Base-by-base conservation (phyloP, 805 yeast genomes). In the Candida taoyuanica region DNA sequence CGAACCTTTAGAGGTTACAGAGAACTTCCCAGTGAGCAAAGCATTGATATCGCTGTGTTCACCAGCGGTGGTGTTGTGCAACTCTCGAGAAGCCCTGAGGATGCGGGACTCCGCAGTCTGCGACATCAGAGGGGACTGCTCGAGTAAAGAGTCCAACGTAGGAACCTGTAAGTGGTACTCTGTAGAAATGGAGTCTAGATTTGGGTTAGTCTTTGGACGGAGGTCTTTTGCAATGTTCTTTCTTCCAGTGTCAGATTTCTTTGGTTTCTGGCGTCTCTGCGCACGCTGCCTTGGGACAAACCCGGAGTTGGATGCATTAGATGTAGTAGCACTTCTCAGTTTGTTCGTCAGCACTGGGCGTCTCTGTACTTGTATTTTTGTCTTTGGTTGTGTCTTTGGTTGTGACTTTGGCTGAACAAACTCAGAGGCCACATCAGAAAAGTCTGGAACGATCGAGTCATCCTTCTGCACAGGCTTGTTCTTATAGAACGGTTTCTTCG, bases 71-170 rank as follows among this genome's bases (percentile, higher is more conserved):
- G n/a, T 30, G 4, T 12, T 5, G 33, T 45, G 34, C 23, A 52
- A 35, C 15, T 36, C 39, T 23, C 46, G 39, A 31, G 37, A 48
- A 2, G 56, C 52, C 37, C 39, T 53, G 12, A 55, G 26, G 14
- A 55, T 30, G 38, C 56, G 44, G 4, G 55, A 45, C 8, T 40
- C 38, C 12, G 45, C 17, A 6, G 54, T 39, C 34, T 52, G 53
- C 1, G 58, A 44, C 3, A 52, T 50, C 9, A 50, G 36, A 27
- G 49, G 48, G 3, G 52, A 39, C 8, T 23, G 18, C 8, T 32
- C 25, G 12, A 50, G 19, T 9, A 53, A 26, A 1, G 46, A 29
- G 8, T 37, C 36, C 12, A 51, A 13, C 5, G 53, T 36, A 30
- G 49, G 50, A 4, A 43, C 36, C 21, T 47, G 39, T 39, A 56